A percentile compares a stretch with the other conserved stretches of the same genome.
These are phyloP conservation scores for Trichophyton schoenleinii DNA, from an alignment of 2,329 filamentous ascomycete genomes.

Conservation along the genomic window DNA sequence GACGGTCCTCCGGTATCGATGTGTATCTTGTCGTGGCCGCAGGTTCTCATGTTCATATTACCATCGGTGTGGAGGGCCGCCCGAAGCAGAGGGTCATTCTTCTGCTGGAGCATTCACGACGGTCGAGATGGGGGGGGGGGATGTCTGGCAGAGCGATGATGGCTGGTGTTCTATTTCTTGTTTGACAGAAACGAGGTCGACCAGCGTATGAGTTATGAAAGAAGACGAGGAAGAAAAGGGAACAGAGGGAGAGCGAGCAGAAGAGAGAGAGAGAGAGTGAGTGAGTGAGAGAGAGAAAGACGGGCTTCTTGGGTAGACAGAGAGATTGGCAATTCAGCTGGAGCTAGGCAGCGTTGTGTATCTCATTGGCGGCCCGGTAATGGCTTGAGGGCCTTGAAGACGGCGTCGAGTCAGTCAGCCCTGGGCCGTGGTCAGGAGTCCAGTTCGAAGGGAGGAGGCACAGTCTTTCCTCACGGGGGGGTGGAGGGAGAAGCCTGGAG, in stretches of 20 bases:
- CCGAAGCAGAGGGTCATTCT: conserved; percentile 7
- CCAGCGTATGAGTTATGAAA: neutral
- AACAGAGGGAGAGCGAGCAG: too few species aligned
- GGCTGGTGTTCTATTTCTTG: neutral
- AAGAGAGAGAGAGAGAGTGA: neutral
- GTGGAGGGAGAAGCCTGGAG: too few species aligned
- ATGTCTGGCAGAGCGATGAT: neutral
- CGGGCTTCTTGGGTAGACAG: neutral
- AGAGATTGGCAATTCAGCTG: conserved; percentile 3
- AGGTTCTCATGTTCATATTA: conserved; percentile 5
- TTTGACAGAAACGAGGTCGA: neutral
- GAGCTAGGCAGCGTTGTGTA: neutral
- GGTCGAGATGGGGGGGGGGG: neutral
- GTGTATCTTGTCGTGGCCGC: neutral
- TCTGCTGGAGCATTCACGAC: conserved; percentile 8
- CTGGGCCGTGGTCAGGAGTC: neutral
- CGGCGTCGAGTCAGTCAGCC: neutral
- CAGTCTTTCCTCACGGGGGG: neutral
- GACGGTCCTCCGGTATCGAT: neutral
- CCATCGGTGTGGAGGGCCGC: conserved; percentile 1
- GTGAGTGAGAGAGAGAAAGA: conserved; percentile 4
- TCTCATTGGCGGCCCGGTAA: neutral
- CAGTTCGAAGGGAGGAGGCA: neutral
- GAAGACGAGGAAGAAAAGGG: too few species aligned
- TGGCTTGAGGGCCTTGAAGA: neutral